Percentiles rank a stretch among this genome's conserved stretches.
Evolutionary conservation across 129 eudicot species (phyloP).

Genomic region (Erigeron canadensis): DNA sequence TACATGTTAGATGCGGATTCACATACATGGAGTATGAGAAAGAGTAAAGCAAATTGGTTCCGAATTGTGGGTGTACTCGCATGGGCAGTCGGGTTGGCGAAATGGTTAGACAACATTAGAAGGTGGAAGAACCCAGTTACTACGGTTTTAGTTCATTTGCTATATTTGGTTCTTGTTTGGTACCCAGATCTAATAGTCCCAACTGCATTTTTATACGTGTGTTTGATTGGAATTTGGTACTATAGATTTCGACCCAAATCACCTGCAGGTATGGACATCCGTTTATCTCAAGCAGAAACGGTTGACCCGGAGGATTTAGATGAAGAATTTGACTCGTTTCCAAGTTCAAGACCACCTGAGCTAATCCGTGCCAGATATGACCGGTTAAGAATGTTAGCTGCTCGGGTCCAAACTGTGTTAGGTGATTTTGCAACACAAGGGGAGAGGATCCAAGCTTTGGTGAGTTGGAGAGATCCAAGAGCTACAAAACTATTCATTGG

Average conservation of each 20-base stretch:
- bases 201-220: slow-evolving; percentile 72
- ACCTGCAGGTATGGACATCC: slow-evolving; percentile 93
- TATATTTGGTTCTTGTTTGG: slow-evolving; percentile 93
- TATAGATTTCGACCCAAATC: slow-evolving; percentile 85
- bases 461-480: slow-evolving; percentile 98
- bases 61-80: slow-evolving; percentile 89
- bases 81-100: slow-evolving; percentile 95
- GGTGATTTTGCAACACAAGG: slow-evolving; percentile 99
- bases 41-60: slow-evolving; percentile 92
- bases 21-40: slow-evolving; percentile 94
- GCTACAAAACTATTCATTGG: slow-evolving; percentile 91
- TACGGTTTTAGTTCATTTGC: slow-evolving; percentile 73
- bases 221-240: slow-evolving; percentile 90
- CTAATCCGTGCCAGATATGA: slow-evolving; percentile 72
- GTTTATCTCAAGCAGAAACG: slow-evolving; percentile 85
- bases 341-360: slow-evolving; percentile 93
- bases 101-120: slow-evolving; percentile 81
- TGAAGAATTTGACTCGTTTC: slow-evolving; percentile 90
- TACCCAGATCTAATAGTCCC: slow-evolving; percentile 93
- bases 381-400: slow-evolving; percentile 80
- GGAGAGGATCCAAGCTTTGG: slow-evolving; percentile 91
- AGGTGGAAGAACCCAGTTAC: slow-evolving; percentile 94
- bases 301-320: slow-evolving; percentile 93
- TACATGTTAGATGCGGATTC: slow-evolving; percentile 97
- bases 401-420: slow-evolving; percentile 89